A percentile compares a stretch with the other conserved stretches of the same genome.
These are phyloP conservation scores for Corynespora cassiicola DNA, from an alignment of 2,329 filamentous ascomycete species.

Conservation along the genomic window DNA sequence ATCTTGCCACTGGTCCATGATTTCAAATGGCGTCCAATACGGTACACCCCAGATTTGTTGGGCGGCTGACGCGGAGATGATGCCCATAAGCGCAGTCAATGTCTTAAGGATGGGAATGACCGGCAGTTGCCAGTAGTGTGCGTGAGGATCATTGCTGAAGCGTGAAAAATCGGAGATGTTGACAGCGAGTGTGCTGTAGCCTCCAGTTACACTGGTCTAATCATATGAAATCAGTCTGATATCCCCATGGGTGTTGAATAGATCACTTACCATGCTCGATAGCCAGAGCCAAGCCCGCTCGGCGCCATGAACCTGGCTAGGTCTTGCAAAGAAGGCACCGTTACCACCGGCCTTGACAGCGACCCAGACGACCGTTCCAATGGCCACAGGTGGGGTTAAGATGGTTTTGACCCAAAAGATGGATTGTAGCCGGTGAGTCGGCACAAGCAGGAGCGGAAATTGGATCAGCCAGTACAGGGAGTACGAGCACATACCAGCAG, in stretches of 20 bases:
- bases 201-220: constrained; percentile 27
- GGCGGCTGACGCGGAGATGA: constrained; percentile 23
- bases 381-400: constrained; percentile 17
- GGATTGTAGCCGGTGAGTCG: constrained; percentile 25
- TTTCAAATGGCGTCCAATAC: constrained; percentile 29
- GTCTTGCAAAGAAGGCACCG: constrained; percentile 16
- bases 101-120: constrained; percentile 26
- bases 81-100: constrained; percentile 31
- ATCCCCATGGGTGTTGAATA: no score
- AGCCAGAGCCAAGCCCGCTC: constrained; percentile 12
- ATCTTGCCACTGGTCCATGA: constrained; percentile 27
- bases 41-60: constrained; percentile 24
- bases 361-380: constrained; percentile 25
- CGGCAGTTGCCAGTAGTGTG: constrained; percentile 24
- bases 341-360: constrained; percentile 28
- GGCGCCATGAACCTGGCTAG: constrained; percentile 7
- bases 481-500: constrained; percentile 34
- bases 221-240: no score
- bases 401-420: constrained; percentile 26
- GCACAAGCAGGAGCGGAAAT: constrained; percentile 35
- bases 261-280: constrained; percentile 14
- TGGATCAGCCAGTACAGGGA: constrained; percentile 32
- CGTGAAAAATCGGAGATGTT: constrained; percentile 29
- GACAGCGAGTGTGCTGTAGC: constrained; percentile 22
- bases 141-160: constrained; percentile 23